Base-by-base conservation (phyloP, 805 yeast genomes). In the Lachancea sp. region DNA sequence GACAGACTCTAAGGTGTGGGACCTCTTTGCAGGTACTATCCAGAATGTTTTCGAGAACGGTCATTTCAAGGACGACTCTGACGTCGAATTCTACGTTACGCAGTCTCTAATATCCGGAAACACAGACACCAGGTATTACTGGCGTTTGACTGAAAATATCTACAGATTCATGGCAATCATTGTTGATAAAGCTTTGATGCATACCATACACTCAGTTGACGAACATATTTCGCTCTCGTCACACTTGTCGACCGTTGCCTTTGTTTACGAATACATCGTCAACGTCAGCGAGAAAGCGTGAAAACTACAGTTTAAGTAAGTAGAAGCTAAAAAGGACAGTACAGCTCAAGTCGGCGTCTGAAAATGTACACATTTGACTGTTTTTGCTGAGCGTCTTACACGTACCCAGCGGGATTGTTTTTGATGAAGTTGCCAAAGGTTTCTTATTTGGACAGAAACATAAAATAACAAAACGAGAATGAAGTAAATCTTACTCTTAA, bases 231-330 rank as follows among this genome's bases (percentile, higher is more conserved):
- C 69, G 13, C 59, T 80, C 47, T 75, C 73, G 44, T 68, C 74
- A n/a, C 91, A 84, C 62, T 62, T 85, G 50, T 78, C 79, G 47
- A 66, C 74, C 9, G 66, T 79, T 36, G 80, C 81, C 0, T 79
- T 78, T 59, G 68, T 72, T 53, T 77, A 77, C 55, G 74, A 77
- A 49, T 77, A 75, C 51, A 63, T 66, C 36, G 56, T 60, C 15
- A 63, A 63, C 38, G 60, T 57, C 13, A 57, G 56, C 35, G 63
- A 61, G 38, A 45, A 57, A 29, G 33, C 38, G 13, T 40, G n/a
- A n/a, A n/a, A 27, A 22, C 8, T 8, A 22, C 25, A 22, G 8
- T 22, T 22, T 4, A 8, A 22, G 8, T 22, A 22, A 22, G 25
- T 22, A 22, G 25, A 22, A 4, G 4, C 8, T 22, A 22, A 22